phyloP scores from a whole-genome alignment of 1,139 yeast genomes.

The Candida tropicalis region DNA sequence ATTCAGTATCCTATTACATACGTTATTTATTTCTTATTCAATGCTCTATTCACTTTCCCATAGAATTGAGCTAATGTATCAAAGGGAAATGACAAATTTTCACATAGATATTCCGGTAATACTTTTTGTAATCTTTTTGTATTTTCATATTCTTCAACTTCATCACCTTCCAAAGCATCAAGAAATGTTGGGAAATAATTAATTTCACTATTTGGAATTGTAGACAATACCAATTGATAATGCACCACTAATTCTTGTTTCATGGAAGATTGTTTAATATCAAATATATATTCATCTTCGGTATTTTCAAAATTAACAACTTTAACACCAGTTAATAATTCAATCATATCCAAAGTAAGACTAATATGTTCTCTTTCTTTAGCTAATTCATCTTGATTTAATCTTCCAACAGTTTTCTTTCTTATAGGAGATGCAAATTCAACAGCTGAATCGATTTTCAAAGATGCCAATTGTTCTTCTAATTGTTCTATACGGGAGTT shows the following conservation, averaged over 20 bases:
- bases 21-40: slow-evolving; percentile 42
- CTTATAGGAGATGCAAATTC: slow-evolving; percentile 41
- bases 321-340: slow-evolving; percentile 58
- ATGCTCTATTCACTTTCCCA: slow-evolving; percentile 55
- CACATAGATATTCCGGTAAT: slow-evolving; percentile 67
- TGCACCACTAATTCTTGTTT: slow-evolving; percentile 31
- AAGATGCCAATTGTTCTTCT: slow-evolving; percentile 9
- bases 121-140: slow-evolving; percentile 31
- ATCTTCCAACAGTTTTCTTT: slow-evolving; percentile 22
- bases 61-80: slow-evolving; percentile 62
- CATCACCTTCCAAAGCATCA: slow-evolving; percentile 17
- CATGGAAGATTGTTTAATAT: slow-evolving; percentile 54
- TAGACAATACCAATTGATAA: slow-evolving; percentile 43
- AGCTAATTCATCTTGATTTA: slow-evolving; percentile 33
- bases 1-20: too few species aligned
- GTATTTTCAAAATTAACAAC: slow-evolving; percentile 52
- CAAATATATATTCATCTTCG: slow-evolving; percentile 47
- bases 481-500: slow-evolving; percentile 31
- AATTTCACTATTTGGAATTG: slow-evolving; percentile 44
- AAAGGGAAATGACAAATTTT: slow-evolving; percentile 61
- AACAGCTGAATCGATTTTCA: slow-evolving; percentile 8
- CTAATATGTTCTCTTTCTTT: slow-evolving; percentile 50
- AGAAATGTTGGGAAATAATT: slow-evolving; percentile 49
- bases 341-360: slow-evolving; percentile 56
- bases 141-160: slow-evolving; percentile 11